Conservation (phyloP, 257 asterid genomes). For the Cinchona pubescens region DNA sequence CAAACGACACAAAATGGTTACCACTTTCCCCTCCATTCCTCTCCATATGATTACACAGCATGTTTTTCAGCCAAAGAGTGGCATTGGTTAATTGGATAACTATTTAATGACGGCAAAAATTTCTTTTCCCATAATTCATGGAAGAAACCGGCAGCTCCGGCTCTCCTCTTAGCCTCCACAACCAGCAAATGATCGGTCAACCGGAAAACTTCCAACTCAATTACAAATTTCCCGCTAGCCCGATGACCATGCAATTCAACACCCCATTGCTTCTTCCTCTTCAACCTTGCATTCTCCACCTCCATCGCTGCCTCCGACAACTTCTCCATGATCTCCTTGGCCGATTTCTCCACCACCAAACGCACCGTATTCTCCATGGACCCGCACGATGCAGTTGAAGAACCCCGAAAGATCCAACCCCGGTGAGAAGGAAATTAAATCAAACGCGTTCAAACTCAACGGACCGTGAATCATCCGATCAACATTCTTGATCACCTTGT, state of each 20-base stretch:
- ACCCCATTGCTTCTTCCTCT: constrained; percentile 45
- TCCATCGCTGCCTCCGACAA: constrained; percentile 47
- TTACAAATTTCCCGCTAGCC: constrained; percentile 46
- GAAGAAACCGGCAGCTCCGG: constrained; percentile 47
- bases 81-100: background rate
- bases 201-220: constrained; percentile 43
- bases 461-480: constrained; percentile 24
- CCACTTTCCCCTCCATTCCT: no score
- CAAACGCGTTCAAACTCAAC: constrained; percentile 54
- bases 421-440: constrained; percentile 62
- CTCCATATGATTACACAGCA: no score
- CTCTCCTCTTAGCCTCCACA: constrained; percentile 50
- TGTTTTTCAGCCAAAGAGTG: background rate
- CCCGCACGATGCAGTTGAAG: constrained; percentile 30
- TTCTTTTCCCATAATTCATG: constrained; percentile 43
- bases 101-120: constrained; percentile 31
- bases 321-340: constrained; percentile 51
- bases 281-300: constrained; percentile 31
- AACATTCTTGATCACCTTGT: constrained; percentile 29
- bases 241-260: constrained; percentile 50
- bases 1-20: no score
- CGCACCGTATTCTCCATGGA: constrained; percentile 46
- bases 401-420: constrained; percentile 66
- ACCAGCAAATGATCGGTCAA: constrained; percentile 49
- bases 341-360: constrained; percentile 44